These are phyloP conservation scores for Sugiyamaella paludigena DNA, from an alignment of 1,139 yeast genomes.

Conservation along the genomic window DNA sequence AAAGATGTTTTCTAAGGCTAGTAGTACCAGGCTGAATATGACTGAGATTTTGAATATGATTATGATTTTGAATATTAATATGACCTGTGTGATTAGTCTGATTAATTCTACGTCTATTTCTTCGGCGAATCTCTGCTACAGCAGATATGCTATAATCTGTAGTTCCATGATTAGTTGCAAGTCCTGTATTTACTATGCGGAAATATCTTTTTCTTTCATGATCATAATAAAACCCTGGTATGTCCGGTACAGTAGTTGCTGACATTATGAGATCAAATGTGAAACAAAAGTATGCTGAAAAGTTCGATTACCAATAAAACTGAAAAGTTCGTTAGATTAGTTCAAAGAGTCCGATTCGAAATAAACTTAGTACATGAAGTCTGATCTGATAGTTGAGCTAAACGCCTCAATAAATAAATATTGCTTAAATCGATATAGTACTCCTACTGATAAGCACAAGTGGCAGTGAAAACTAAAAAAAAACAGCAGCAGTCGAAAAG, in stretches of 20 bases:
- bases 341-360: no score
- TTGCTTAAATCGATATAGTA: no score
- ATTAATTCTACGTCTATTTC: background rate
- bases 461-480: no score
- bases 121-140: constrained; percentile 13
- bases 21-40: no score
- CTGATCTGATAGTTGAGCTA: no score
- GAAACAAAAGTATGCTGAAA: background rate
- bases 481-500: no score
- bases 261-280: no score
- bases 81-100: background rate
- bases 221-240: constrained; percentile 28
- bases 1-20: background rate
- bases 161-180: constrained; percentile 14
- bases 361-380: no score
- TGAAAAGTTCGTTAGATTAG: no score
- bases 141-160: constrained; percentile 17
- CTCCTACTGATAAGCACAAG: no score
- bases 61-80: background rate
- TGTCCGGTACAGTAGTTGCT: constrained; percentile 9
- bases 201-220: constrained; percentile 21
- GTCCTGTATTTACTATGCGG: constrained; percentile 20
- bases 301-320: background rate
- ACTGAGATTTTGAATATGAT: constrained; percentile 1
- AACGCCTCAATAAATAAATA: no score